phyloP scores from a whole-genome alignment of 1,139 yeast species.

The Kodamaea sp. region DNA sequence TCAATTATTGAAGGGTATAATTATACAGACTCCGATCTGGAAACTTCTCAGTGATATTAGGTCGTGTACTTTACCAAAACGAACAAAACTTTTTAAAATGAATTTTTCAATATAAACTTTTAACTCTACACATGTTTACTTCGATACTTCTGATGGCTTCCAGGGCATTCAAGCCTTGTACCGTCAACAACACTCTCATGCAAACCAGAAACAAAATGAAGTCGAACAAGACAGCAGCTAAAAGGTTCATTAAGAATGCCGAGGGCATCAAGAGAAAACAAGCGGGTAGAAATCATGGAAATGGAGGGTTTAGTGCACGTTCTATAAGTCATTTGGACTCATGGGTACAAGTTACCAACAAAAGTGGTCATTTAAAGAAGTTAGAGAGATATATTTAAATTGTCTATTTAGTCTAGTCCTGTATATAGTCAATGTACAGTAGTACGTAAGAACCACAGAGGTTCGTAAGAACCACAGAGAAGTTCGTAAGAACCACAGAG shows the following conservation, averaged over 20 bases:
- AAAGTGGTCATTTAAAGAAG: constrained; percentile 51
- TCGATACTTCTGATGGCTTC: constrained; percentile 3
- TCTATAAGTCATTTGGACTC: constrained; percentile 63
- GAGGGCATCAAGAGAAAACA: constrained; percentile 54
- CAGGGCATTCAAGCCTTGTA: constrained; percentile 4
- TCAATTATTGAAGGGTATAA: too few relatives aligned
- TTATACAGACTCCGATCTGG: too few relatives aligned
- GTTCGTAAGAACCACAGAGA: too few relatives aligned
- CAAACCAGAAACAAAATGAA: constrained; percentile 53
- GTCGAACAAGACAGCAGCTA: constrained; percentile 71
- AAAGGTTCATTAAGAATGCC: constrained; percentile 30
- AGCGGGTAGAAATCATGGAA: constrained; percentile 91
- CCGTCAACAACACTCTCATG: constrained; percentile 17
- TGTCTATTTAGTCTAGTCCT: constrained; percentile 13
- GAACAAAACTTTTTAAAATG: neutral
- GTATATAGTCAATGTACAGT: neutral
- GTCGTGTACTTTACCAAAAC: constrained; percentile 1
- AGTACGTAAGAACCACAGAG: too few relatives aligned
- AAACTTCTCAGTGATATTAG: neutral
- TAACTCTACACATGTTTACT: constrained; percentile 2
- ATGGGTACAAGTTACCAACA: constrained; percentile 52
- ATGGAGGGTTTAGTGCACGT: constrained; percentile 77
- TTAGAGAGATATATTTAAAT: constrained; percentile 31
- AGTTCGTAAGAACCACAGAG: too few relatives aligned
- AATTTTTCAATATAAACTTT: constrained; percentile 1